Conservation (phyloP, 176 grass and related monocot species). For the Ananas comosus region DNA sequence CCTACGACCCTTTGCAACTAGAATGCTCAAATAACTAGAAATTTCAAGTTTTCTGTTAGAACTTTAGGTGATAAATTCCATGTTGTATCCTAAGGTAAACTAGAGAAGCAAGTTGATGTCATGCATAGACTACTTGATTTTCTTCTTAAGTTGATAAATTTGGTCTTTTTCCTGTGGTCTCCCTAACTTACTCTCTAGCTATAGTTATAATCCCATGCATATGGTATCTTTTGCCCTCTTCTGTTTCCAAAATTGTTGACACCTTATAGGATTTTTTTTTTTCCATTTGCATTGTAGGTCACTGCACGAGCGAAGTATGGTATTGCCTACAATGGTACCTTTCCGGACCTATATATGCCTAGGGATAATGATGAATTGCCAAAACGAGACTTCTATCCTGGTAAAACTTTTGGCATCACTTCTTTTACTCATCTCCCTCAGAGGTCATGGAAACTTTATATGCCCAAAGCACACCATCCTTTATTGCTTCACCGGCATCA, state of each 20-base stretch:
- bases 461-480: conserved; percentile 67
- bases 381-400: conserved; percentile 8
- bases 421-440: conserved; percentile 21
- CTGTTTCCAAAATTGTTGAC: background rate
- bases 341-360: conserved; percentile 58
- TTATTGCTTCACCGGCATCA: conserved; percentile 52
- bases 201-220: background rate
- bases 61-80: background rate
- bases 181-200: no score
- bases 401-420: conserved; percentile 10
- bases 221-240: background rate
- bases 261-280: conserved; percentile 1
- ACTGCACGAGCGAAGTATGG: conserved; percentile 63
- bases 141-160: no score
- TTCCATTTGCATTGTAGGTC: conserved; percentile 33
- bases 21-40: no score
- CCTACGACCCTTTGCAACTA: no score
- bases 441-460: conserved; percentile 54
- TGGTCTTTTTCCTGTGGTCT: no score
- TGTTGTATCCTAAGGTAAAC: no score
- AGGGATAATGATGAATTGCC: conserved; percentile 18
- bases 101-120: no score
- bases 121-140: no score
- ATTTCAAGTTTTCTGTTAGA: background rate
- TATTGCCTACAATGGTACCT: conserved; percentile 51